Evolutionary conservation across 352 stramenopile genomes (phyloP).

Genomic region (Peronosclerospora sorghi): DNA sequence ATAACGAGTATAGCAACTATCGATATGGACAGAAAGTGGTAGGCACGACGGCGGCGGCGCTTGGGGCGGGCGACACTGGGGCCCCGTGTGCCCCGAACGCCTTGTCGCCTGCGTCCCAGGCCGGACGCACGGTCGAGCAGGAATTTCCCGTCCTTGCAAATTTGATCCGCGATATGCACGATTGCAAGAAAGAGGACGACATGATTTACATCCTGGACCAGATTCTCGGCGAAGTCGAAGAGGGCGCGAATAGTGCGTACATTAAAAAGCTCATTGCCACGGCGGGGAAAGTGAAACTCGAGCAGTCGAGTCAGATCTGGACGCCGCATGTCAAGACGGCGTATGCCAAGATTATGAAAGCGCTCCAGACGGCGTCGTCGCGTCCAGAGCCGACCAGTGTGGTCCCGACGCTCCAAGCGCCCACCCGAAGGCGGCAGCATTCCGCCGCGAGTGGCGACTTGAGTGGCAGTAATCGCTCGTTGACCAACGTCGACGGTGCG

Average conservation of each 20-base stretch:
- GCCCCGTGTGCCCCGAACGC: conserved; percentile 6
- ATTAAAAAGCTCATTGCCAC: conserved; percentile 71
- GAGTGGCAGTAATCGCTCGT: conserved; percentile 16
- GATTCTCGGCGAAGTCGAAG: conserved; percentile 62
- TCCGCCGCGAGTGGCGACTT: conserved; percentile 36
- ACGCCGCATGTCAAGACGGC: conserved; percentile 58
- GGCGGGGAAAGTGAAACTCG: conserved; percentile 64
- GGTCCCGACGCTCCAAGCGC: conserved; percentile 15
- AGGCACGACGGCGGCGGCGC: conserved; percentile 7
- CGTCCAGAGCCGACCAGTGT: conserved; percentile 17
- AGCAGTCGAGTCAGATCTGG: conserved; percentile 44
- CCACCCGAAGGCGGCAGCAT: conserved; percentile 26
- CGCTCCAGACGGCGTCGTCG: conserved; percentile 33
- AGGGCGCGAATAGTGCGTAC: conserved; percentile 42
- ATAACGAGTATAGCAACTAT: conserved; percentile 54
- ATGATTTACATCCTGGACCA: conserved; percentile 82
- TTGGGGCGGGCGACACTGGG: conserved; percentile 12
- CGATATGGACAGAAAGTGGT: conserved; percentile 55
- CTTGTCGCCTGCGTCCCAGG: conserved; percentile 37
- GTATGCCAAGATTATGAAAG: conserved; percentile 75
- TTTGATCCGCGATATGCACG: conserved; percentile 66
- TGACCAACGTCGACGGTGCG: conserved; percentile 16
- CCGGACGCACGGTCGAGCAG: conserved; percentile 49
- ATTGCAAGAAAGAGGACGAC: conserved; percentile 58
- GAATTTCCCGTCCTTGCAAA: conserved; percentile 65